Evolutionary conservation across 2,329 filamentous ascomycete genomes (phyloP), one percentile per base, ranked within the genome.

Genomic region (Paecilomyces sp.): DNA sequence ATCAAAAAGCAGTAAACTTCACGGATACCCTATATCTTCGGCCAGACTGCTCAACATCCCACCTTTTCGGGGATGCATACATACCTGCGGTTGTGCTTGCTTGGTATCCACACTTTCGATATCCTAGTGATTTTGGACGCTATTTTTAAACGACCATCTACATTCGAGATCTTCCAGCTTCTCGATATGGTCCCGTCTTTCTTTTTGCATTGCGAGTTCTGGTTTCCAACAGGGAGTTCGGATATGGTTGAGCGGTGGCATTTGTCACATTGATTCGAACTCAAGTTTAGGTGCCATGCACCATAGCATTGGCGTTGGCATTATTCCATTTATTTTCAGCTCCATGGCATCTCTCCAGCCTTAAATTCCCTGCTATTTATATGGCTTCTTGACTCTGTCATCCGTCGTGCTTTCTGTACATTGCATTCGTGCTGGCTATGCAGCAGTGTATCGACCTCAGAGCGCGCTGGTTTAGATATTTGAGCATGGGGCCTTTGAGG

Each of bases 121-220:
- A 18, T 47, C 41, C 41, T 47, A 47, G n/a, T 9, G 41, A 47
- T 15, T 18, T 47, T 4, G 41, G 41, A 47, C 8, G 41, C 7
- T 47, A 9, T n/a, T 47, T 18, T 47, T 47, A 47, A 22, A 18
- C 13, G 41, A 47, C 41, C 41, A 18, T 8, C n/a, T 47, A 8
- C 41, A 22, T 8, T 47, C 18, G 6, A 18, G 18, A 4, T 6
- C n/a, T 47, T 47, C 13, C 5, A 47, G 41, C n/a, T 18, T 47
- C 41, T 47, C 18, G 41, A 22, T 47, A 18, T 47, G 41, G n/a
- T 22, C 15, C n/a, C 41, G 18, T 47, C 31, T 33, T 24, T 59
- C 50, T 59, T 36, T 33, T 58, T 54, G 30, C 56, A 57, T 36
- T 58, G 52, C 50, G 53, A 53, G 56, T 58, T n/a, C 61, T 63